Base-by-base conservation (phyloP, 371 early-diverging fungal species). In the Mucor saturninus region DNA sequence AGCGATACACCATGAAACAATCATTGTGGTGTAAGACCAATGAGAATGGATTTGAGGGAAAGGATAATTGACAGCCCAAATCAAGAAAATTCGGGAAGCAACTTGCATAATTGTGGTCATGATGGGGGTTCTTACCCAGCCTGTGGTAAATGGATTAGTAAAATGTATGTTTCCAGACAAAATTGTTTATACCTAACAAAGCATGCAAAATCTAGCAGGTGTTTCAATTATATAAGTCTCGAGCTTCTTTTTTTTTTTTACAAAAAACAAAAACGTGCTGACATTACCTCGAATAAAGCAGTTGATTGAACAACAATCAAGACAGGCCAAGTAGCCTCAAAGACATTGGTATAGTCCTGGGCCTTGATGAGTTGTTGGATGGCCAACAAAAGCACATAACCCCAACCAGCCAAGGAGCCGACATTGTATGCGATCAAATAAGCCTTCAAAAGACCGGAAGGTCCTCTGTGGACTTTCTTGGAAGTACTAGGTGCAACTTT, bases 1-100 rank as follows among this genome's bases (percentile, higher is more conserved):
- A 54, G 97, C 94, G 64, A 98, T 80, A 46, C 83, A 86, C 98
- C 98, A 98, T 14, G 97, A 95, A 61, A 91, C 71, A n/a, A 91
- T 80, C 95, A 96, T 95, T 43, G 91, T 84, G 39, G 89, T 82
- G 64, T 90, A 90, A 9, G 86, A 86, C 75, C 85, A 83, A 57
- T 88, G 86, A 1, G 81, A 67, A 39, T 83, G 86, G 50, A 91
- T 85, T 71, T 82, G 74, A 42, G 87, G 83, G 64, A 93, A 93
- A 37, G 80, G 52, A 42, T 87, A 83, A 63, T 90, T 80, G 35
- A 93, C 84, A 37, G 86, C 89, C 93, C 94, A 95, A 15, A 93
- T 92, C 7, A 98, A 77, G 46, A 93, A 80, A 38, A 96, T 77
- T 4, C 98, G 89, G 32, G 95, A 95, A 53, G 84, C 80, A 15